Evolutionary conservation across 202 grass and related monocot species (phyloP).

Genomic region (Miscanthus sacchariflorus): DNA sequence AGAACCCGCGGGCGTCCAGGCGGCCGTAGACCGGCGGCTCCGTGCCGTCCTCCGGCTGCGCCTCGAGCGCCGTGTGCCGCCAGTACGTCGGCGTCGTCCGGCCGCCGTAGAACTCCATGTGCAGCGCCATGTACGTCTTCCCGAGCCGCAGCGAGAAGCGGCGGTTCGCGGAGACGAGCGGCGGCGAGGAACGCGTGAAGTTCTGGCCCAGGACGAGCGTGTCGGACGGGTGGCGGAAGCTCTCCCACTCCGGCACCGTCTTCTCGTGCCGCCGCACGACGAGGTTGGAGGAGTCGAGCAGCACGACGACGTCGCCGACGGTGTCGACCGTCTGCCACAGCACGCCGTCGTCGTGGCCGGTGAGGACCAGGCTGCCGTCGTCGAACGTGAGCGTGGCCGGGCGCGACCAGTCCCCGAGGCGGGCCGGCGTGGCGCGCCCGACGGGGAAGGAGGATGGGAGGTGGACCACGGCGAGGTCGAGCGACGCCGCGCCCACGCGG

Average conservation of each 20-base stretch:
- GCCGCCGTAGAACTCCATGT: constrained; percentile 67
- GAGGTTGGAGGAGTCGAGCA: constrained; percentile 84
- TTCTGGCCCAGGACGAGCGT: constrained; percentile 81
- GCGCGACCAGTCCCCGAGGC: constrained; percentile 44
- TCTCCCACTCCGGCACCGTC: constrained; percentile 55
- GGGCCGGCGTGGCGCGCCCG: constrained; percentile 60
- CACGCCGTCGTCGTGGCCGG: constrained; percentile 21
- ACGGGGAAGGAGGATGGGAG: constrained; percentile 66
- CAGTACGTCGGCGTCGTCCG: constrained; percentile 57
- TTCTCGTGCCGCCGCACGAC: constrained; percentile 42
- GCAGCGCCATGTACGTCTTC: constrained; percentile 53
- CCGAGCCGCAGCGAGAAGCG: constrained; percentile 61
- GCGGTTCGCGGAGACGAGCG: constrained; percentile 56
- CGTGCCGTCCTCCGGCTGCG: constrained; percentile 44
- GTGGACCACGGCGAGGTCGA: constrained; percentile 85
- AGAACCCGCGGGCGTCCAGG: constrained; percentile 66
- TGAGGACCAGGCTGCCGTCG: constrained; percentile 41
- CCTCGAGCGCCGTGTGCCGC: constrained; percentile 51
- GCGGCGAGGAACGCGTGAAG: constrained; percentile 52
- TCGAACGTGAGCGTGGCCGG: constrained; percentile 77
- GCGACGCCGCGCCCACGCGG: constrained; percentile 51
- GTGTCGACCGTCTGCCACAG: constrained; percentile 53
- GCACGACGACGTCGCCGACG: constrained; percentile 51
- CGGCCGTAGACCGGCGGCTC: constrained; percentile 58
- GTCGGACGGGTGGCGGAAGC: constrained; percentile 72